Evolutionary conservation across 2,329 filamentous ascomycete species (phyloP).

Genomic region (Cladosporium sphaerospermum): DNA sequence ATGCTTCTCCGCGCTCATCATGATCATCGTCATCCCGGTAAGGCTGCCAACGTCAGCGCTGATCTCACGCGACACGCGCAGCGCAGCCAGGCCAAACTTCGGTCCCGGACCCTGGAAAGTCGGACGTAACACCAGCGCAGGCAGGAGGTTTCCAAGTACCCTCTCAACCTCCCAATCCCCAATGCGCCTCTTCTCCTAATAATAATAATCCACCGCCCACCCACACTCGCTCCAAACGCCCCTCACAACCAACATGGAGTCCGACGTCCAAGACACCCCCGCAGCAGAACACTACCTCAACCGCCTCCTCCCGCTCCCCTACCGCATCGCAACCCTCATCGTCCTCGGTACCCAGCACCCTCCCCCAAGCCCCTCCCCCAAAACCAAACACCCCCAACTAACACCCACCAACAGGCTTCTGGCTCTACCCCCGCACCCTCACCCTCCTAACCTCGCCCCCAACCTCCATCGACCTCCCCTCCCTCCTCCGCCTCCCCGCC

Average conservation of each 20-base stretch:
- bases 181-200: neutral
- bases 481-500: slow-evolving; percentile 75
- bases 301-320: slow-evolving; percentile 79
- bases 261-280: slow-evolving; percentile 9
- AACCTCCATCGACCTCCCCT: slow-evolving; percentile 60
- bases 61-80: too few species aligned
- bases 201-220: neutral
- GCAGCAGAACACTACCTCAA: slow-evolving; percentile 46
- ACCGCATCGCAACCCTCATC: slow-evolving; percentile 77
- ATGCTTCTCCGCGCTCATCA: too few species aligned
- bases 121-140: too few species aligned
- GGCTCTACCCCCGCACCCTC: slow-evolving; percentile 91
- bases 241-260: slow-evolving; percentile 3
- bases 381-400: neutral
- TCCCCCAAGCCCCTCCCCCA: neutral
- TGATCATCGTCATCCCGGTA: too few species aligned
- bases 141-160: too few species aligned
- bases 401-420: slow-evolving; percentile 58
- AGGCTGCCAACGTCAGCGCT: too few species aligned
- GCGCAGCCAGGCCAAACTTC: too few species aligned
- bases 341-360: slow-evolving; percentile 59
- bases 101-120: too few species aligned
- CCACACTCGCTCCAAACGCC: neutral
- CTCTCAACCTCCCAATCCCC: neutral
- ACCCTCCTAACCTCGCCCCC: slow-evolving; percentile 56